These are phyloP conservation scores for Carex arenaria DNA, from an alignment of 202 grass and related monocot species.

Conservation along the genomic window DNA sequence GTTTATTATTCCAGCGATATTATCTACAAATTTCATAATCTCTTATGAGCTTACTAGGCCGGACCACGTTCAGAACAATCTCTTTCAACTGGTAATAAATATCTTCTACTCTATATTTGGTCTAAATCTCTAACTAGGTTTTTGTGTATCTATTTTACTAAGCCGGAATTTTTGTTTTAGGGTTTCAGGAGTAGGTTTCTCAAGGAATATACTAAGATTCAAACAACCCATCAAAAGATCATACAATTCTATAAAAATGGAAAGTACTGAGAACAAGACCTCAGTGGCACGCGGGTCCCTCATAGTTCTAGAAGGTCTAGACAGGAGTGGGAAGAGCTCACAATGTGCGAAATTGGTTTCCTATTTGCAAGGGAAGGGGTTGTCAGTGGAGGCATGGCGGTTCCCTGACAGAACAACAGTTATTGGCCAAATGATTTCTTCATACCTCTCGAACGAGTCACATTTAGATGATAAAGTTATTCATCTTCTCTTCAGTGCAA, in stretches of 20 bases:
- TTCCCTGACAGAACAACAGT: constrained; percentile 67
- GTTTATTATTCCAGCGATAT: background rate
- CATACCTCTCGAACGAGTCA: constrained; percentile 72
- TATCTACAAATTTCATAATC: background rate
- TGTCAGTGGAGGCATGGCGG: constrained; percentile 53
- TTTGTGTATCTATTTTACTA: background rate
- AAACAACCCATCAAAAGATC: constrained; percentile 5
- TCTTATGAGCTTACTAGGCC: constrained; percentile 46
- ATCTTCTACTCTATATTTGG: background rate
- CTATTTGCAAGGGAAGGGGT: constrained; percentile 52
- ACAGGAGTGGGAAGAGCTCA: constrained; percentile 72
- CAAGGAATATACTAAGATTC: background rate
- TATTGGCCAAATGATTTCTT: constrained; percentile 70
- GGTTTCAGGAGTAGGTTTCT: constrained; percentile 13
- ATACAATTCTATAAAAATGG: constrained; percentile 45
- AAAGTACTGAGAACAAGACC: background rate
- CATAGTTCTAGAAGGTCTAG: constrained; percentile 78
- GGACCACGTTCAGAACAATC: constrained; percentile 28
- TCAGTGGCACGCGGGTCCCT: constrained; percentile 50
- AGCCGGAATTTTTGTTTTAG: constrained; percentile 16
- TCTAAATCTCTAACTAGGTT: background rate
- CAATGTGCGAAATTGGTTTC: constrained; percentile 69
- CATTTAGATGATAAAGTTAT: constrained; percentile 76
- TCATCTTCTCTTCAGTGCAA: constrained; percentile 90
- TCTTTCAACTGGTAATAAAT: background rate